Evolutionary conservation across 2,329 filamentous ascomycete genomes (phyloP).

Genomic region (Fusarium sp.): DNA sequence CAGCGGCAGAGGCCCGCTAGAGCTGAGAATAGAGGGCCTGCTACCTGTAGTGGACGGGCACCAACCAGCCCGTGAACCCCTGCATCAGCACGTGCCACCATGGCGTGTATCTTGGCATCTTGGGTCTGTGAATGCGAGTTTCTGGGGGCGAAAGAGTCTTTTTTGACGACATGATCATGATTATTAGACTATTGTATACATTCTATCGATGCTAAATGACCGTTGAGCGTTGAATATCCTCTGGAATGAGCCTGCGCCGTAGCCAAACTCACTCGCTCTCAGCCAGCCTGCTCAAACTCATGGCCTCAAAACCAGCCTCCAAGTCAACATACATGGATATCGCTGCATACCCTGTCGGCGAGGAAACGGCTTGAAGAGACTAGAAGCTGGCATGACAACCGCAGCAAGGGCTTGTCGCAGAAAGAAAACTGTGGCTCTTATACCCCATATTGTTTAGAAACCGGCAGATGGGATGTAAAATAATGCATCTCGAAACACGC

Average conservation of each 20-base stretch:
- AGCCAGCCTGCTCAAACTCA: background rate
- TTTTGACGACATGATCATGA: background rate
- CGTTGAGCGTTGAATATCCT: background rate
- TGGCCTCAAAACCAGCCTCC: background rate
- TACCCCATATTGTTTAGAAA: background rate
- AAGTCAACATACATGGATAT: slow-evolving; percentile 26
- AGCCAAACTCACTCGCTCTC: background rate
- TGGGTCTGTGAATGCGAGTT: slow-evolving; percentile 7
- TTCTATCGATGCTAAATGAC: background rate
- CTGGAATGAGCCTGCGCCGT: background rate
- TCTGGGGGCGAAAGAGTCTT: background rate
- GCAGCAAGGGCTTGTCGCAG: slow-evolving; percentile 2
- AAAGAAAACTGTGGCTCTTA: background rate
- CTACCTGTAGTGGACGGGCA: slow-evolving; percentile 9
- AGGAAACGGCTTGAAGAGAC: slow-evolving; percentile 29
- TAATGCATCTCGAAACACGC: background rate
- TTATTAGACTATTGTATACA: background rate
- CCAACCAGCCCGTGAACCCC: slow-evolving; percentile 32
- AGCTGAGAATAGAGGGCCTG: slow-evolving; percentile 9
- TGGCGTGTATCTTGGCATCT: slow-evolving; percentile 26
- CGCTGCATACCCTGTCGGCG: slow-evolving; percentile 29
- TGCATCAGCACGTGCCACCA: slow-evolving; percentile 45
- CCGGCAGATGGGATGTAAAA: background rate
- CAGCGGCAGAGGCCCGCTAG: slow-evolving; percentile 20
- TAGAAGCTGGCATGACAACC: slow-evolving; percentile 14